A percentile compares a stretch with the other conserved stretches of the same genome.
Conservation (phyloP, 2,329 filamentous ascomycete genomes). For the Colletotrichum sp. region DNA sequence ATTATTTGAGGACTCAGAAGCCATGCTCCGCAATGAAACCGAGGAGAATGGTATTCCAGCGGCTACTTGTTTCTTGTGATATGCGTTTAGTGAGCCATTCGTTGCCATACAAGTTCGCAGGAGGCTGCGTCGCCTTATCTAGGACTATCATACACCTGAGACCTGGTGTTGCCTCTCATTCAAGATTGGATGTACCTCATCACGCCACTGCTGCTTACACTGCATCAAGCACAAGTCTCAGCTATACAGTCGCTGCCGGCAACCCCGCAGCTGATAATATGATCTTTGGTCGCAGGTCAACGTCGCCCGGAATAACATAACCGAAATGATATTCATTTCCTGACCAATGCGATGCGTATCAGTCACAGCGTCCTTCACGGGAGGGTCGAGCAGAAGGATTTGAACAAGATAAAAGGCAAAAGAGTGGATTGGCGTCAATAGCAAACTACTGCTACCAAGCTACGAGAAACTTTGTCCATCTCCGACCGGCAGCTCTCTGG, state of each 20-base stretch:
- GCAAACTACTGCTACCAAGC: neutral
- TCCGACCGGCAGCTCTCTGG: neutral
- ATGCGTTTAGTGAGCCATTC: neutral
- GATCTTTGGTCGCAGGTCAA: neutral
- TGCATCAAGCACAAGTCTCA: neutral
- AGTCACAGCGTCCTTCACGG: neutral
- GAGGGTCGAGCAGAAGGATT: neutral
- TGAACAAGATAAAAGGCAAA: neutral
- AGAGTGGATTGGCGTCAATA: neutral
- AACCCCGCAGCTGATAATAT: neutral
- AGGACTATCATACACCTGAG: neutral
- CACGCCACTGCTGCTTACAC: neutral
- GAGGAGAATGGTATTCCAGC: neutral
- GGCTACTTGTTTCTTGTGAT: neutral
- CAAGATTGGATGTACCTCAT: neutral
- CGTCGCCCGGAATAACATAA: neutral
- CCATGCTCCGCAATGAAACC: neutral
- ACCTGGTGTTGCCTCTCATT: neutral
- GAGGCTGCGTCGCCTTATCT: neutral
- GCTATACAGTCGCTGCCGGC: neutral
- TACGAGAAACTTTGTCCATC: neutral
- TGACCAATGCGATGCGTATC: neutral
- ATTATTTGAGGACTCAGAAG: neutral
- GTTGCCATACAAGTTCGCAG: neutral
- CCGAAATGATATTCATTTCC: neutral